Conservation (phyloP, 495 filamentous ascomycete species). For the Pyronema omphalodes region DNA sequence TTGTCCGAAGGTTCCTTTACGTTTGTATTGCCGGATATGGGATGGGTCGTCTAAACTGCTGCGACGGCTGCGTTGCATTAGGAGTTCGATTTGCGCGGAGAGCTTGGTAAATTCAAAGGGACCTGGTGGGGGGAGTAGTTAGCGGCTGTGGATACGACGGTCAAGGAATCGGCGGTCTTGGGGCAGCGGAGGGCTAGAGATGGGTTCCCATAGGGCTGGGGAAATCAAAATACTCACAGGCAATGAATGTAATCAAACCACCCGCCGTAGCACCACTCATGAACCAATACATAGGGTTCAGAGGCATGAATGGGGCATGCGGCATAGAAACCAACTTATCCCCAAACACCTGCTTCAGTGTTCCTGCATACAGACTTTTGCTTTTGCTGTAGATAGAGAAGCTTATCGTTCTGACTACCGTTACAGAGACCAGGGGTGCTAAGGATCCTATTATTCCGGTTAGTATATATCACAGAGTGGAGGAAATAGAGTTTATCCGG, state of each 20-base stretch:
- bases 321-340: constrained; percentile 15
- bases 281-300: constrained; percentile 31
- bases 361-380: constrained; percentile 50
- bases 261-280: constrained; percentile 52
- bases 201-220: no score
- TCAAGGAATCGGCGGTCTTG: not conserved
- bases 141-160: not conserved
- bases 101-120: constrained; percentile 91
- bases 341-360: constrained; percentile 17
- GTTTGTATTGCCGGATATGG: constrained; percentile 44
- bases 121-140: constrained; percentile 30
- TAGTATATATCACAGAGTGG: no score
- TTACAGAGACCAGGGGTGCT: constrained; percentile 71
- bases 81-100: constrained; percentile 72
- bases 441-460: constrained; percentile 37
- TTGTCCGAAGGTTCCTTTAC: constrained; percentile 64
- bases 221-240: constrained; percentile 42
- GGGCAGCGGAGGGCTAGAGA: not conserved
- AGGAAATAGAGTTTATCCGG: not conserved
- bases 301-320: constrained; percentile 12
- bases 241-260: constrained; percentile 60
- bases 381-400: constrained; percentile 80
- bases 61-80: constrained; percentile 52
- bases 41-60: constrained; percentile 39
- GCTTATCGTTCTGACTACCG: constrained; percentile 74